Base-by-base conservation (phyloP, 2,329 filamentous ascomycete species). In the Penicillium nordicum region DNA sequence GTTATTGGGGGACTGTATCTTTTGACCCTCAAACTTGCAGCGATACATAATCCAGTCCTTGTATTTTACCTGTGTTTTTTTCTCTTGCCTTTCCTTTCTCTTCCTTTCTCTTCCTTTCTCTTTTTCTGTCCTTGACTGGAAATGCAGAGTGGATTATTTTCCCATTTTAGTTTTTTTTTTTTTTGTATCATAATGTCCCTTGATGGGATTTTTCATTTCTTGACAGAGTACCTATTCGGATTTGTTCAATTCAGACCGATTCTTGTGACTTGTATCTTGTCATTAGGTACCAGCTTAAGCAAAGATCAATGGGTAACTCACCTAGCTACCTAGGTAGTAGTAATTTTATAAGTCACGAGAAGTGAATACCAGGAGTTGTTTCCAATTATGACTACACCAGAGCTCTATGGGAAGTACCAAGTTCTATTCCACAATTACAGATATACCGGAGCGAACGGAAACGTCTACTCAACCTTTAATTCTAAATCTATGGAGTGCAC, bases 151-250 rank as follows among this genome's bases (percentile, higher is more conserved):
- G 44, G 51, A 42, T 25, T 4, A 9, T 30, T 18, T 18, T n/a
- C 23, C 32, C 46, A 18, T 23, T 25, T 30, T 21, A 18, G 37
- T 18, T 44, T 47, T 11, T 25, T 18, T 50, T 18, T 44, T 47
- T 11, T 25, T 18, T 50, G 52, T 55, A 55, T 32, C 18, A 55
- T 55, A 53, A 14, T 23, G n/a, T 46, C n/a, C 25, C 41, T 45
- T 38, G 40, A 46, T 46, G 42, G 50, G 38, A 45, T 16, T 25
- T 36, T 36, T 16, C 21, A 36, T 18, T 44, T 51, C 16, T 18
- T 10, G 16, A 14, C 41, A 38, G 32, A 47, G 36, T 45, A 25
- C 21, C 29, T 44, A 12, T 36, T 44, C 29, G 25, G 6, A 44
- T 21, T 32, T 6, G 27, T 27, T 14, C 18, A 50, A 25, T 36